Evolutionary conservation across 805 yeast species (phyloP).

Genomic region (Lipomyces mesembrius): DNA sequence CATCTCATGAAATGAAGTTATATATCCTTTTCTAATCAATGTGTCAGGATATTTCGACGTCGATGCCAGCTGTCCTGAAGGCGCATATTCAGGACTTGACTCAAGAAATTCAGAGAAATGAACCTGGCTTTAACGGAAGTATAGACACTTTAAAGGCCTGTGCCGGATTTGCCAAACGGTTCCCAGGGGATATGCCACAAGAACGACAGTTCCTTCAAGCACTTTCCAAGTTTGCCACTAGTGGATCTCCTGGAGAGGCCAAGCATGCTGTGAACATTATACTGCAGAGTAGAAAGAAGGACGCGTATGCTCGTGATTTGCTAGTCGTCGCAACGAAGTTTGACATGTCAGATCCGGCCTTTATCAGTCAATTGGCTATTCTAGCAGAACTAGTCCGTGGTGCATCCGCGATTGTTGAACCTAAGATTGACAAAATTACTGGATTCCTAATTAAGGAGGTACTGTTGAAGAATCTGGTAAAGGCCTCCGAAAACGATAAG

Average conservation of each 20-base stretch:
- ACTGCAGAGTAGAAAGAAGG: constrained; percentile 53
- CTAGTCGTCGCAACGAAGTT: constrained; percentile 56
- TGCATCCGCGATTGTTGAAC: constrained; percentile 56
- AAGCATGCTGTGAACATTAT: constrained; percentile 66
- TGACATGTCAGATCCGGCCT: constrained; percentile 46
- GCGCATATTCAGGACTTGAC: constrained; percentile 60
- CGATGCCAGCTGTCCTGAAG: constrained; percentile 63
- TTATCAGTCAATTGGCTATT: constrained; percentile 63
- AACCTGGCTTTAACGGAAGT: constrained; percentile 41
- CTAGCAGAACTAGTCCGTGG: constrained; percentile 62
- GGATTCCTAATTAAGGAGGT: constrained; percentile 64
- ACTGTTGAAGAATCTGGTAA: constrained; percentile 55
- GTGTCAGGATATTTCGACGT: constrained; percentile 19
- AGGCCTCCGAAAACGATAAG: constrained; percentile 42
- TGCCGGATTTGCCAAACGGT: constrained; percentile 59
- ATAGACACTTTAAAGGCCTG: constrained; percentile 60
- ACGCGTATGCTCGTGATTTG: constrained; percentile 50
- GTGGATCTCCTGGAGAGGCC: constrained; percentile 65
- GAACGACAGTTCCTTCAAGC: constrained; percentile 52
- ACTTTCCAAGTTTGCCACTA: constrained; percentile 53
- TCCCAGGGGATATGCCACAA: constrained; percentile 55
- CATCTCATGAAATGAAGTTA: constrained; percentile 31
- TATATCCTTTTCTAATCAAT: neutral
- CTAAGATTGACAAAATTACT: constrained; percentile 62
- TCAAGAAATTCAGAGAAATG: constrained; percentile 46